phyloP scores from a whole-genome alignment of 495 filamentous ascomycete species.

The Pyronema omphalodes region DNA sequence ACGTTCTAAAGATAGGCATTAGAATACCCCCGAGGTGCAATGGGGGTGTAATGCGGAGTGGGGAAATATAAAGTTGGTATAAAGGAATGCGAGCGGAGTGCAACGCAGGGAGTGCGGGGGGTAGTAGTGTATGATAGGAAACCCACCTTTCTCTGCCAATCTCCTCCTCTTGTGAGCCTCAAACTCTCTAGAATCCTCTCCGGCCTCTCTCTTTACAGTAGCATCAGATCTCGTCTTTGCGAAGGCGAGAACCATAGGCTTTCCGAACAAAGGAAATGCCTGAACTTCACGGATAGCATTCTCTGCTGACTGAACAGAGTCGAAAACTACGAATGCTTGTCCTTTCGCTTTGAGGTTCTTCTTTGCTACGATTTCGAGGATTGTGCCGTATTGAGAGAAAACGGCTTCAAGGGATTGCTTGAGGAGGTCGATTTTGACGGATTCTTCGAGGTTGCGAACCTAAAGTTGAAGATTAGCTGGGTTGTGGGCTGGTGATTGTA shows the following conservation, averaged over 20 bases:
- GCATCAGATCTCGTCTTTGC: conserved; percentile 79
- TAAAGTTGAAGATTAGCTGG: conserved; percentile 28
- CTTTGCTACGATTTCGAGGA: conserved; percentile 87
- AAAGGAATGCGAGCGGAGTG: not conserved
- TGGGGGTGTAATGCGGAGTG: no score
- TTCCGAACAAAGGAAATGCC: conserved; percentile 85
- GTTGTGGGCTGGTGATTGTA: conserved; percentile 10
- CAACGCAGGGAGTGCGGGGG: not conserved
- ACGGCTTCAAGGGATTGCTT: conserved; percentile 55
- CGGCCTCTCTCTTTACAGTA: conserved; percentile 54
- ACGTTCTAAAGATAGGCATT: conserved; percentile 41
- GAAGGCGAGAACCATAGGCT: conserved; percentile 75
- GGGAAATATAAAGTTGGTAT: no score
- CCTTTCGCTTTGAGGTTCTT: conserved; percentile 81
- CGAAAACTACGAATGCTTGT: conserved; percentile 92
- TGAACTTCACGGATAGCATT: conserved; percentile 77
- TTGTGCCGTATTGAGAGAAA: conserved; percentile 77
- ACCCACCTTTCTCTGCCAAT: conserved; percentile 75
- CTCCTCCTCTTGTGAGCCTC: conserved; percentile 73
- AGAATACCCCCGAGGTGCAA: not conserved
- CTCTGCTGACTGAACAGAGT: conserved; percentile 52
- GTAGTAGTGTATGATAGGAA: not conserved
- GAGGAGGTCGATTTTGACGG: conserved; percentile 63
- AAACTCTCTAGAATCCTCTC: conserved; percentile 47
- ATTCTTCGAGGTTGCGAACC: conserved; percentile 85